Conservation (phyloP, 2,329 filamentous ascomycete species). For the Myriosclerotinia scirpicola region DNA sequence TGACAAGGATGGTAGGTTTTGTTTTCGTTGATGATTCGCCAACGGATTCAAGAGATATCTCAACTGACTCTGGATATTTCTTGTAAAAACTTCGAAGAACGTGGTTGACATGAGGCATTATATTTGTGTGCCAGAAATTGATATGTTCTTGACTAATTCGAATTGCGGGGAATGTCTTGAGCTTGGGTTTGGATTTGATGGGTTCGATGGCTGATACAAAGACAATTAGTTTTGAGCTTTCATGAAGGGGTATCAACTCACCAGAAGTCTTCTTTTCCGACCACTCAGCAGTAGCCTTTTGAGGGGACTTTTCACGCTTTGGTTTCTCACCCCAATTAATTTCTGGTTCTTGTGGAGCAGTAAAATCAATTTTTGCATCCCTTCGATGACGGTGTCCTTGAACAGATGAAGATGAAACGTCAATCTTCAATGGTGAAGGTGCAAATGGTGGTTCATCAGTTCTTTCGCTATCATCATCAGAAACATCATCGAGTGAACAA, state of each 20-base stretch:
- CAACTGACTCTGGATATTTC: conserved; percentile 73
- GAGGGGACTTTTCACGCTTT: conserved; percentile 27
- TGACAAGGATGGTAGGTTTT: conserved; percentile 71
- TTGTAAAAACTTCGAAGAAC: conserved; percentile 69
- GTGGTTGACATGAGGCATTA: conserved; percentile 73
- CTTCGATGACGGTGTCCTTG: conserved; percentile 26
- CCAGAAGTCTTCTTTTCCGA: conserved; percentile 31
- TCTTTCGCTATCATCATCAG: conserved; percentile 53
- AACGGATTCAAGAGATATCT: conserved; percentile 74
- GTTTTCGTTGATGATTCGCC: conserved; percentile 66
- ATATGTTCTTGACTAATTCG: conserved; percentile 59
- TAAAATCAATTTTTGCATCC: conserved; percentile 23
- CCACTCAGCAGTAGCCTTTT: conserved; percentile 26
- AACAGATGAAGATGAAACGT: conserved; percentile 30
- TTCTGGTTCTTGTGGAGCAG: conserved; percentile 24
- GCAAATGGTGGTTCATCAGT: conserved; percentile 47
- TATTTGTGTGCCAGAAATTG: conserved; percentile 68
- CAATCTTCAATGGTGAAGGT: conserved; percentile 30
- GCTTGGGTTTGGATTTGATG: conserved; percentile 44
- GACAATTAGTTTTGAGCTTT: conserved; percentile 15
- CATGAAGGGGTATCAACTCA: conserved; percentile 17
- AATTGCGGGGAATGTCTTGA: conserved; percentile 60
- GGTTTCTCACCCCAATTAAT: conserved; percentile 35
- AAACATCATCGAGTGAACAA: conserved; percentile 59
- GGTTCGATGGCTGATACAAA: conserved; percentile 25